A percentile compares a stretch with the other conserved stretches of the same genome.
Conservation (phyloP, 371 early-diverging fungal genomes). For the Mortierella sp. region DNA sequence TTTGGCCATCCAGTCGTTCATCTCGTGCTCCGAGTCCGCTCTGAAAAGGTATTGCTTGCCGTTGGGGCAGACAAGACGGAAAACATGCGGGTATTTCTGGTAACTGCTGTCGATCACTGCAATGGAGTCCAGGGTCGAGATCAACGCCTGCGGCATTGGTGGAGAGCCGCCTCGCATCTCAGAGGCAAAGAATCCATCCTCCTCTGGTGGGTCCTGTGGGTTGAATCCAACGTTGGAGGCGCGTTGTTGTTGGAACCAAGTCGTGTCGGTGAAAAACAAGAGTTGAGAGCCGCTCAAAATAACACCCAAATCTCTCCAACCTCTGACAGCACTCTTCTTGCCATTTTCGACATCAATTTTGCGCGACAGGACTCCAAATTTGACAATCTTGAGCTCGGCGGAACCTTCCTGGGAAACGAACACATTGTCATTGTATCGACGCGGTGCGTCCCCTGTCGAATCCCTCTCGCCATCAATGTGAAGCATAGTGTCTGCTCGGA, state of each 20-base stretch:
- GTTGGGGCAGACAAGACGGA: slow-evolving; percentile 78
- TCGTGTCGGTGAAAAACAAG: slow-evolving; percentile 76
- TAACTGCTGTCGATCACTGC: slow-evolving; percentile 80
- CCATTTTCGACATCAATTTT: slow-evolving; percentile 83
- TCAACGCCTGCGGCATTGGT: slow-evolving; percentile 67
- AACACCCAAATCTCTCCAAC: slow-evolving; percentile 84
- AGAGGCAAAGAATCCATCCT: slow-evolving; percentile 44
- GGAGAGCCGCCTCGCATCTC: slow-evolving; percentile 44
- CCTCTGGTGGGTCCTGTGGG: slow-evolving; percentile 40
- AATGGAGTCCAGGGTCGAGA: slow-evolving; percentile 77
- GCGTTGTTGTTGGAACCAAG: slow-evolving; percentile 61
- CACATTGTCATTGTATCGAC: slow-evolving; percentile 6
- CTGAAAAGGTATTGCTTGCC: slow-evolving; percentile 81
- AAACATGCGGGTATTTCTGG: slow-evolving; percentile 83
- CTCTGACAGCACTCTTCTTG: slow-evolving; percentile 76
- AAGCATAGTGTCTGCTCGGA: slow-evolving; percentile 19
- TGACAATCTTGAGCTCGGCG: slow-evolving; percentile 76
- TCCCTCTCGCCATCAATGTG: slow-evolving; percentile 12
- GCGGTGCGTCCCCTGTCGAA: slow-evolving; percentile 17
- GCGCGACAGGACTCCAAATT: slow-evolving; percentile 77
- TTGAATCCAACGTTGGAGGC: slow-evolving; percentile 38
- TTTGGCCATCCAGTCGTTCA: slow-evolving; percentile 87
- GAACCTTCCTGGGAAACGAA: slow-evolving; percentile 43
- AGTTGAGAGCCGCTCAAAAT: slow-evolving; percentile 85
- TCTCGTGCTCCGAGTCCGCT: slow-evolving; percentile 74